phyloP scores from a whole-genome alignment of 139 green algal genomes.

The Ostreobium quekettii region DNA sequence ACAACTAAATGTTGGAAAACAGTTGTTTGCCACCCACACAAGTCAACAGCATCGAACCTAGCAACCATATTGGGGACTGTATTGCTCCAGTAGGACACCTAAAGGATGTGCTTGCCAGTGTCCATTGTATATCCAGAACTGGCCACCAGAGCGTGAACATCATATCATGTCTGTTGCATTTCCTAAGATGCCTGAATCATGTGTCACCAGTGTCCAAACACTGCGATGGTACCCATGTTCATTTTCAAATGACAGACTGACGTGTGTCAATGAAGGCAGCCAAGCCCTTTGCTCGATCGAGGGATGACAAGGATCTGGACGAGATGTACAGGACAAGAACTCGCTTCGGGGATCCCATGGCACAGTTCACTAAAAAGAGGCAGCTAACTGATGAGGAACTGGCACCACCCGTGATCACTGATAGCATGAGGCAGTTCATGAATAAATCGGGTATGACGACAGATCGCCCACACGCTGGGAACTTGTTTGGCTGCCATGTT shows the following conservation, averaged over 20 bases:
- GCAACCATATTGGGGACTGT: too few species aligned
- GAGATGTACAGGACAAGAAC: constrained; percentile 28
- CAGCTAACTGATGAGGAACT: constrained; percentile 13
- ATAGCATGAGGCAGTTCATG: constrained; percentile 32
- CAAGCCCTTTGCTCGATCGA: constrained; percentile 53
- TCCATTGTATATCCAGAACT: background rate
- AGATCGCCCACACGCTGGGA: too few species aligned
- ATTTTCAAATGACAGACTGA: background rate
- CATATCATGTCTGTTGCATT: background rate
- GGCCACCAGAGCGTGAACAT: constrained; percentile 1
- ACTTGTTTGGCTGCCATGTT: too few species aligned
- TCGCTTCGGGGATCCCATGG: constrained; percentile 87
- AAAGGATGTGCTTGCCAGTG: background rate
- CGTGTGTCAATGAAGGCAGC: constrained; percentile 23
- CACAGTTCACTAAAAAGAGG: constrained; percentile 50
- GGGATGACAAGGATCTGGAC: constrained; percentile 57
- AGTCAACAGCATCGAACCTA: too few species aligned
- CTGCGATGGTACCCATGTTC: background rate
- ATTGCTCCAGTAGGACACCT: background rate
- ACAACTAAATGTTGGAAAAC: too few species aligned
- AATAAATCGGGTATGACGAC: constrained; percentile 49
- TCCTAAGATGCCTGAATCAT: constrained; percentile 2
- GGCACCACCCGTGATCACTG: constrained; percentile 27
- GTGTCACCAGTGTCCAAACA: background rate
- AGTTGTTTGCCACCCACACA: too few species aligned